Conservation (phyloP, 768 basidiomycete species). For the Rhodotorula babjevae region DNA sequence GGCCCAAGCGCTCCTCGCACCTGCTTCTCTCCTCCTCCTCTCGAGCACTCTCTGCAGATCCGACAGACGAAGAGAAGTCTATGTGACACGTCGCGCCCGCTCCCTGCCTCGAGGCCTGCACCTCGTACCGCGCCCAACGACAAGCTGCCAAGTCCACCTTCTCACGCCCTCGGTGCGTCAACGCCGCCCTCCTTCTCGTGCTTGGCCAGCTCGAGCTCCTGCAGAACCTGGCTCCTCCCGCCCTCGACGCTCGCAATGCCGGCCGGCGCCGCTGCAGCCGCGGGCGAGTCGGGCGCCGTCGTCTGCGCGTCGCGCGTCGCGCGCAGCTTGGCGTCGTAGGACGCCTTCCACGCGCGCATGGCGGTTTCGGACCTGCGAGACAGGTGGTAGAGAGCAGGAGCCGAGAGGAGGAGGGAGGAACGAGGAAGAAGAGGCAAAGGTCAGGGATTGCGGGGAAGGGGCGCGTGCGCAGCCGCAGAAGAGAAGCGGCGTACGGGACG, state of each 20-base stretch:
- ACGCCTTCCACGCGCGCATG: conserved; percentile 9
- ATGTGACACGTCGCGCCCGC: background rate
- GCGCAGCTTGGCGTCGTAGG: conserved; percentile 3
- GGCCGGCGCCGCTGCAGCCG: background rate
- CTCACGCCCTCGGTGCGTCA: background rate
- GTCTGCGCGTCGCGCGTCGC: conserved; percentile 2
- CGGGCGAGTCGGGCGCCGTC: background rate
- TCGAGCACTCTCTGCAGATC: too few species aligned
- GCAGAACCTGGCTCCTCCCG: conserved; percentile 4
- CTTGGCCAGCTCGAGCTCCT: conserved; percentile 18
- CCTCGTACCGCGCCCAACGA: too few species aligned
- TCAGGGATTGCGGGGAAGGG: background rate
- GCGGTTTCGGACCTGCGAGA: conserved; percentile 1
- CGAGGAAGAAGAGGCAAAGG: too few species aligned
- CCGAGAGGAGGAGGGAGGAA: background rate
- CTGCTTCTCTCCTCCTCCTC: too few species aligned
- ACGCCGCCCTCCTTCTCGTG: conserved; percentile 8
- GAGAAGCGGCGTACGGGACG: background rate
- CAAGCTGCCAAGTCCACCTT: too few species aligned
- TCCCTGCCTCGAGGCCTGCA: too few species aligned
- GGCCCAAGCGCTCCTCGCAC: too few species aligned
- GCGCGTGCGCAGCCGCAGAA: background rate
- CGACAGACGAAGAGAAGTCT: too few species aligned
- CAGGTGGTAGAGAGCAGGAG: too few species aligned
- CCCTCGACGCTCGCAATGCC: background rate